phyloP scores from a whole-genome alignment of 768 basidiomycete genomes.

The Leccinum boreale region DNA sequence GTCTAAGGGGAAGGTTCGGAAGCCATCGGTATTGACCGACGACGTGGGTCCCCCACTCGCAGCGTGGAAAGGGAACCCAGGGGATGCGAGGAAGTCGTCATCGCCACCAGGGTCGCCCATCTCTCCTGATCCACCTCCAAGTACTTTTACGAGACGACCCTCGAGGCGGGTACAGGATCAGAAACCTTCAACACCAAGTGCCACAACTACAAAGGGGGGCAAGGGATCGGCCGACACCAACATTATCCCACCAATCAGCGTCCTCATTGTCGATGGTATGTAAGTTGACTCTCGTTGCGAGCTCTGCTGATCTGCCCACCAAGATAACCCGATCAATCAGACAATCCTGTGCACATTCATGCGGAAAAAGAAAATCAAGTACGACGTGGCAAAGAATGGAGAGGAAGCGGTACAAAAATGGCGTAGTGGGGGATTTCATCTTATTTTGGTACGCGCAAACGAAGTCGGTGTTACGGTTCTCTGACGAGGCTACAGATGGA shows the following conservation, averaged over 20 bases:
- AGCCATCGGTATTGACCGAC: conserved; percentile 31
- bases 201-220: conserved; percentile 42
- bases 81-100: conserved; percentile 30
- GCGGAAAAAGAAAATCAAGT: conserved; percentile 94
- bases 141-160: conserved; percentile 26
- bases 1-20: conserved; percentile 26
- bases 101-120: conserved; percentile 36
- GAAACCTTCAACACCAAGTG: conserved; percentile 25
- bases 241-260: conserved; percentile 94
- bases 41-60: conserved; percentile 15
- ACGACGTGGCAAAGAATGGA: conserved; percentile 91
- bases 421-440: conserved; percentile 88
- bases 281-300: conserved; percentile 7
- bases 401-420: conserved; percentile 95
- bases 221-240: conserved; percentile 57
- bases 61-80: conserved; percentile 24
- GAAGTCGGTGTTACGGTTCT: background rate
- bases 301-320: conserved; percentile 10
- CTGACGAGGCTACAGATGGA: conserved; percentile 76
- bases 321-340: conserved; percentile 98
- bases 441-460: conserved; percentile 74
- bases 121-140: conserved; percentile 22
- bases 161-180: conserved; percentile 32
- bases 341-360: conserved; percentile 97
- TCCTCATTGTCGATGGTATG: conserved; percentile 95